A percentile compares a stretch with the other conserved stretches of the same genome.
Evolutionary conservation across 805 yeast species (phyloP).

Genomic region (Hanseniaspora vineae): DNA sequence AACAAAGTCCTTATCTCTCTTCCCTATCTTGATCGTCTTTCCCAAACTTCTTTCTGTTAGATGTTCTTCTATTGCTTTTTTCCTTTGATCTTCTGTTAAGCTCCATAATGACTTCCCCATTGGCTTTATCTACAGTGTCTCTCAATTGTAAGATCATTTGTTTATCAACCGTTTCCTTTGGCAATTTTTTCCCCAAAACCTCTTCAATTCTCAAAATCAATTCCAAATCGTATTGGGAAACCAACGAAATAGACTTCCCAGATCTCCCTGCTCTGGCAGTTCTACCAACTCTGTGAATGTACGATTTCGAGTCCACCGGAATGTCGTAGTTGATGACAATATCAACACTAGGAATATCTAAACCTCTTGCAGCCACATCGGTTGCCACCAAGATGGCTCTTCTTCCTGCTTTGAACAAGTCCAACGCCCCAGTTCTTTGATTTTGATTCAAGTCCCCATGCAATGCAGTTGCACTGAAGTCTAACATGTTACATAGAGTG

Average conservation of each 20-base stretch:
- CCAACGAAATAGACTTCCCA: constrained; percentile 76
- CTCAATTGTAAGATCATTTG: constrained; percentile 66
- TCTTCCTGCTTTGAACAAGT: constrained; percentile 63
- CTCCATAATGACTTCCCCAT: constrained; percentile 71
- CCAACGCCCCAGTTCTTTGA: constrained; percentile 71
- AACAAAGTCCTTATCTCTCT: constrained; percentile 19
- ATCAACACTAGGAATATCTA: constrained; percentile 73
- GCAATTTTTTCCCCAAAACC: constrained; percentile 70
- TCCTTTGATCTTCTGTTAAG: constrained; percentile 59
- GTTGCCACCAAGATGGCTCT: constrained; percentile 65
- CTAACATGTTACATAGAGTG: constrained; percentile 61
- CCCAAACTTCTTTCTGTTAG: constrained; percentile 25
- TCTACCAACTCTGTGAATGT: constrained; percentile 84
- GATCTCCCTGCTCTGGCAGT: constrained; percentile 91
- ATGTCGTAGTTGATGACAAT: constrained; percentile 67
- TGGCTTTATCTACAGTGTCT: constrained; percentile 82
- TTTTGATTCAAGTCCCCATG: constrained; percentile 87
- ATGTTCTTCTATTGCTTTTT: constrained; percentile 29
- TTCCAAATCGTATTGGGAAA: constrained; percentile 91
- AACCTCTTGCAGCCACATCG: constrained; percentile 82
- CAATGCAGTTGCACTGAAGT: constrained; percentile 81
- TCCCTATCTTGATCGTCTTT: constrained; percentile 36
- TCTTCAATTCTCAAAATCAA: constrained; percentile 78
- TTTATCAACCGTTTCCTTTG: constrained; percentile 69
- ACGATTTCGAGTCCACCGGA: constrained; percentile 76